Evolutionary conservation across 78 protist genomes (phyloP).

Genomic region (Dictyostelium intermedium): DNA sequence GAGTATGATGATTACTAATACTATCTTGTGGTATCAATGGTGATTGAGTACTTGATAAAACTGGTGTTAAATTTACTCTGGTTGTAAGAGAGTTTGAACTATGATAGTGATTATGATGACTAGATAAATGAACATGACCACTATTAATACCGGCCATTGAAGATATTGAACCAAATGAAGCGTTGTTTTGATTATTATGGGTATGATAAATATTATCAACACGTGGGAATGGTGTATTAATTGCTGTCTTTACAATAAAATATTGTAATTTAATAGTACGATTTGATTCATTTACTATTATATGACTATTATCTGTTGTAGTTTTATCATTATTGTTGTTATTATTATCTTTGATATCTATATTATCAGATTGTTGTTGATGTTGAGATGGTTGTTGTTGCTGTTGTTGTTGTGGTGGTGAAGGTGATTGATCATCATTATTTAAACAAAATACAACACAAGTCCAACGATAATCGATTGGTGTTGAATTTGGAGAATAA

Average conservation of each 20-base stretch:
- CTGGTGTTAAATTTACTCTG: background rate
- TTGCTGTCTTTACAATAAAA: conserved; percentile 48
- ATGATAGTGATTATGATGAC: conserved; percentile 3
- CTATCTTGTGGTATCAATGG: background rate
- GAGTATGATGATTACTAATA: background rate
- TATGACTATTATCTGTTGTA: background rate
- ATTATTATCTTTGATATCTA: background rate
- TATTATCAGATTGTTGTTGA: conserved; percentile 7
- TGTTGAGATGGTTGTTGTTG: background rate
- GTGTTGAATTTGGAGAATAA: background rate
- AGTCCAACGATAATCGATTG: conserved; percentile 31
- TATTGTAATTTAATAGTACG: conserved; percentile 40
- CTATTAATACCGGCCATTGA: background rate
- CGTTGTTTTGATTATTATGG: background rate
- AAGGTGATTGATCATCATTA: background rate
- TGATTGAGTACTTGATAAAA: background rate
- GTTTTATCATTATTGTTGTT: background rate
- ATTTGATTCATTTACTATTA: conserved; percentile 35
- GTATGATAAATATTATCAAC: conserved; percentile 44
- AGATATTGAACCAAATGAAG: background rate
- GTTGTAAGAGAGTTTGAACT: background rate
- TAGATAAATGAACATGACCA: background rate
- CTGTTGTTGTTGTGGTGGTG: background rate
- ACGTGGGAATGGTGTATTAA: conserved; percentile 53
- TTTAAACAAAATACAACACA: conserved; percentile 67